Conservation (phyloP, 169 alveolate species). For the Plasmodium knowlesi region DNA sequence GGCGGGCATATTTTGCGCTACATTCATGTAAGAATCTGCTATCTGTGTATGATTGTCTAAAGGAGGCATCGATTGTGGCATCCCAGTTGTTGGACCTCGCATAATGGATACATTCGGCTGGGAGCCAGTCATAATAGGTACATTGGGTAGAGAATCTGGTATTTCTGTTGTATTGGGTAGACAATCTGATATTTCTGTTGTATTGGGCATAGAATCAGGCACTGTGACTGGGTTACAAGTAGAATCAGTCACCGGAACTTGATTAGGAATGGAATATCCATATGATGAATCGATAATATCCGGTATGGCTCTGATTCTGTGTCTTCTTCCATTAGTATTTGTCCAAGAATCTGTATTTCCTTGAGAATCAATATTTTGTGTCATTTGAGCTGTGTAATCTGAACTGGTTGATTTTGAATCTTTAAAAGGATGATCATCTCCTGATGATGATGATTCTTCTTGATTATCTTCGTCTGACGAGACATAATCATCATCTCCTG, state of each 20-base stretch:
- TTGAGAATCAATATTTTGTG: background rate
- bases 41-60: background rate
- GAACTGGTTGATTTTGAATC: background rate
- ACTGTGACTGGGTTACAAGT: background rate
- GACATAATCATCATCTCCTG: background rate
- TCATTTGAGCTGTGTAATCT: background rate
- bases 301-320: background rate
- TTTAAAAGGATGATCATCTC: background rate
- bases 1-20: background rate
- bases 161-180: background rate
- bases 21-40: background rate
- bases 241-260: background rate
- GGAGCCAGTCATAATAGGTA: background rate
- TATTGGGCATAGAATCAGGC: background rate
- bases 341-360: background rate
- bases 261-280: too few relatives aligned
- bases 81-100: background rate
- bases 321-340: background rate
- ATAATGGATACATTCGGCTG: background rate
- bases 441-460: background rate
- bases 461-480: background rate
- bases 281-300: background rate
- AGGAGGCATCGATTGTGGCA: background rate
- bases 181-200: background rate
- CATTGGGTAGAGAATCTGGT: background rate